These are phyloP conservation scores for Galerina sulciceps DNA, from an alignment of 768 basidiomycete genomes.

Conservation along the genomic window DNA sequence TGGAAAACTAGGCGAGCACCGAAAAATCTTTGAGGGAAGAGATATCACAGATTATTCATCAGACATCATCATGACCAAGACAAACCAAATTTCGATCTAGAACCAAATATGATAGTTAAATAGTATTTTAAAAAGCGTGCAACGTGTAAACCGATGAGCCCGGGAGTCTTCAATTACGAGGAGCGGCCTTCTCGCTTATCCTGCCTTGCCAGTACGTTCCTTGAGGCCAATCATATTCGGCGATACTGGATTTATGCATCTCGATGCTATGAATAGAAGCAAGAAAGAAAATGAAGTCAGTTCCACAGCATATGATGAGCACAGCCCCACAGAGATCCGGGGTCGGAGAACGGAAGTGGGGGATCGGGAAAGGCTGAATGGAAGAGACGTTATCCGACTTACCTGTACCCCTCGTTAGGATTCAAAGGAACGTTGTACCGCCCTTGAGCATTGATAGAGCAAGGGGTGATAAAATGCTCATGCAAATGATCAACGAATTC, in stretches of 20 bases:
- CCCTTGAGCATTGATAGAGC: constrained; percentile 83
- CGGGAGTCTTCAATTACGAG: not conserved
- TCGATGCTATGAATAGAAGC: constrained; percentile 66
- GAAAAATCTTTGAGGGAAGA: no score
- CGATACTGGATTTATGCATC: constrained; percentile 82
- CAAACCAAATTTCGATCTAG: no score
- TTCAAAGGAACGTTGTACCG: constrained; percentile 87
- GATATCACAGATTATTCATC: no score
- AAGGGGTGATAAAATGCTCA: constrained; percentile 89
- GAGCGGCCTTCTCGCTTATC: not conserved
- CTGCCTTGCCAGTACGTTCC: constrained; percentile 74
- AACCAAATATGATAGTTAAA: no score
- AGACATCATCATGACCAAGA: no score
- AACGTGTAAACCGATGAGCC: not conserved
- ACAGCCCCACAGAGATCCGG: not conserved
- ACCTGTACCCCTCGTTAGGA: constrained; percentile 82
- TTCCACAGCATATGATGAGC: not conserved
- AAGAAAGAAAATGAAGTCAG: not conserved
- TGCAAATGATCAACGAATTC: constrained; percentile 92
- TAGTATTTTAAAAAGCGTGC: no score
- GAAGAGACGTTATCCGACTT: not conserved
- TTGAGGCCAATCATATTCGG: constrained; percentile 83
- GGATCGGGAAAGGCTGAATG: no score
- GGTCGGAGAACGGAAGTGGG: no score
- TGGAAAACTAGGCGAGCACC: no score